Percentiles rank a stretch among this genome's conserved stretches.
phyloP scores from a whole-genome alignment of 2,329 filamentous ascomycete species.

The Paramyrothecium roridum region DNA sequence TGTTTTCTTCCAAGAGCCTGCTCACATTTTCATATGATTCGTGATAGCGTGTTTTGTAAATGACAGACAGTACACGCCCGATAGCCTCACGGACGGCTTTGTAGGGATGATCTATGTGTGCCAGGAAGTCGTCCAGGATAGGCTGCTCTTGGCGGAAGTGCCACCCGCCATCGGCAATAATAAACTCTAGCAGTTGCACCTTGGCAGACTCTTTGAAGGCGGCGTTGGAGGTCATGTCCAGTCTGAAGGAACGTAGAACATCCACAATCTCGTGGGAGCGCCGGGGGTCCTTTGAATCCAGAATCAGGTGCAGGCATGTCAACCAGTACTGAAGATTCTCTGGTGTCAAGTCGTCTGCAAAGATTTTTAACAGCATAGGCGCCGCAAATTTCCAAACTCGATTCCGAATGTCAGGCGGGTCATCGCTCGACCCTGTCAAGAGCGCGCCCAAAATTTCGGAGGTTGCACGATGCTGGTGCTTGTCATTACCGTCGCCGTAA shows the following conservation, averaged over 20 bases:
- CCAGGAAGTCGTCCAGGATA: conserved; percentile 83
- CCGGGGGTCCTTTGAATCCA: conserved; percentile 87
- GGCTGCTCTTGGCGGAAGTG: conserved; percentile 90
- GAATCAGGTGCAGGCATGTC: conserved; percentile 83
- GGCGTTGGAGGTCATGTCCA: conserved; percentile 93
- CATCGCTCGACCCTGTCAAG: conserved; percentile 76
- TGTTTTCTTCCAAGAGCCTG: conserved; percentile 74
- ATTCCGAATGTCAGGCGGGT: conserved; percentile 68
- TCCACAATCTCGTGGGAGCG: conserved; percentile 83
- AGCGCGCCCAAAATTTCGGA: conserved; percentile 89
- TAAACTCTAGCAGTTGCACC: conserved; percentile 84
- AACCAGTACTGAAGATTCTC: conserved; percentile 96
- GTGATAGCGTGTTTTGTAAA: conserved; percentile 89
- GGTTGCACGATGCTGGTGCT: conserved; percentile 95
- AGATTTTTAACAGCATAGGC: conserved; percentile 80
- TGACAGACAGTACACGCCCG: conserved; percentile 80
- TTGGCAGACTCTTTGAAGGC: conserved; percentile 99
- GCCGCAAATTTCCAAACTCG: conserved; percentile 87
- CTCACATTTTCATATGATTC: conserved; percentile 85
- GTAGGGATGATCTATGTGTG: conserved; percentile 94
- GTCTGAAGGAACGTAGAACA: conserved; percentile 75
- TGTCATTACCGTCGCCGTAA: conserved; percentile 91
- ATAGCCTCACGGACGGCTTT: conserved; percentile 96
- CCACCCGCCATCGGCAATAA: conserved; percentile 87
- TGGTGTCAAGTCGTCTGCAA: conserved; percentile 88